phyloP scores from a whole-genome alignment of 352 stramenopile genomes.

The Phytophthora ramorum region DNA sequence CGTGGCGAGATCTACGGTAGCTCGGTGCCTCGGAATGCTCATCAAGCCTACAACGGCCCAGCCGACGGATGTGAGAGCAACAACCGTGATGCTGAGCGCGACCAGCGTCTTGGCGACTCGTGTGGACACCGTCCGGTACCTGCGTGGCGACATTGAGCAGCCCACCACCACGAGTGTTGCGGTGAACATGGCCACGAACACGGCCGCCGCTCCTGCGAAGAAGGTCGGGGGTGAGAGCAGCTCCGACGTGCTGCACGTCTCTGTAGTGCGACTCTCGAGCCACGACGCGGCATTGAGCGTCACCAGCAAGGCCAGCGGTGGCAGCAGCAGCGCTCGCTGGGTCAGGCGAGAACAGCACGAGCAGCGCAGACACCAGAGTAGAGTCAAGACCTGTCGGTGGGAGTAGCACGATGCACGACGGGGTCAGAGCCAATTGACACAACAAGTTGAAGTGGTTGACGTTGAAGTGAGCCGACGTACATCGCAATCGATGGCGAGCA shows the following conservation, averaged over 20 bases:
- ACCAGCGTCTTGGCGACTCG: conserved; percentile 13
- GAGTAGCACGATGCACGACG: background rate
- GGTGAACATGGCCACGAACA: conserved; percentile 36
- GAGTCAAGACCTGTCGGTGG: conserved; percentile 32
- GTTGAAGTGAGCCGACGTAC: conserved; percentile 30
- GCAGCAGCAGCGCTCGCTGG: conserved; percentile 41
- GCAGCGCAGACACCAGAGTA: conserved; percentile 58
- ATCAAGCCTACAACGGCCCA: conserved; percentile 36
- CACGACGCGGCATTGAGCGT: conserved; percentile 37
- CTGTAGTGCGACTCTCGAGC: conserved; percentile 16
- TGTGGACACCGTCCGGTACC: background rate
- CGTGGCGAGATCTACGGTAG: background rate
- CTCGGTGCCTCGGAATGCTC: conserved; percentile 8
- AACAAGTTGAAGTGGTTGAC: conserved; percentile 24
- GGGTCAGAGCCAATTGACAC: too few relatives aligned
- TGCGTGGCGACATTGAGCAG: conserved; percentile 7
- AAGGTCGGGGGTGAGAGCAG: conserved; percentile 22
- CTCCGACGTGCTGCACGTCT: conserved; percentile 6
- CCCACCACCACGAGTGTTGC: conserved; percentile 18
- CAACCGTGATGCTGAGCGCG: conserved; percentile 20
- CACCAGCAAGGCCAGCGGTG: conserved; percentile 34
- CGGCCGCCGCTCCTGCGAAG: conserved; percentile 30
- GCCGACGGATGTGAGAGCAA: conserved; percentile 28
- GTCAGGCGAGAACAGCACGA: conserved; percentile 58
- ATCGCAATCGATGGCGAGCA: conserved; percentile 25